These are phyloP conservation scores for Claviceps cyperi DNA, from an alignment of 2,329 filamentous ascomycete genomes.

Conservation along the genomic window DNA sequence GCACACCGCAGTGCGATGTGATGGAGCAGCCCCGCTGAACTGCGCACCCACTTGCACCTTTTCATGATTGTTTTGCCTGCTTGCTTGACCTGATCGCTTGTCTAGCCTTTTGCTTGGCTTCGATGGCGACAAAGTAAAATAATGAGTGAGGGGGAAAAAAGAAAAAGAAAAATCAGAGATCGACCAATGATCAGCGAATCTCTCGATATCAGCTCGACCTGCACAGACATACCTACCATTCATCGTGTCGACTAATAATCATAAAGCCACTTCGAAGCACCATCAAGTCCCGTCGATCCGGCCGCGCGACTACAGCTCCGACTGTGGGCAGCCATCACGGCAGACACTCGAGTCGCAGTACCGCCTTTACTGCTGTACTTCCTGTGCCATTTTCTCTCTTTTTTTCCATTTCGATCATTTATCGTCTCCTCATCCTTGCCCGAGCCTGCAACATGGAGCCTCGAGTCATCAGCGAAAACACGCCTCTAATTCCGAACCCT, in stretches of 20 bases:
- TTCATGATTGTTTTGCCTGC: no score
- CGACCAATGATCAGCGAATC: background rate
- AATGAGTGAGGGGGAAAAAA: background rate
- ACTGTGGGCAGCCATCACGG: background rate
- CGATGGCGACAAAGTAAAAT: no score
- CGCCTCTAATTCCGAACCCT: conserved; percentile 18
- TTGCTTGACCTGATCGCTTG: background rate
- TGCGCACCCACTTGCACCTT: no score
- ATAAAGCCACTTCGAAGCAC: background rate
- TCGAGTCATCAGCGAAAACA: conserved; percentile 17
- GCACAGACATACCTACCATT: background rate
- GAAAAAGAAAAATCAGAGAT: background rate
- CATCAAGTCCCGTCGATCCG: background rate
- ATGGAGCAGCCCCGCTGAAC: no score
- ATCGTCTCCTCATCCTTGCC: background rate
- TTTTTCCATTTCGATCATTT: background rate
- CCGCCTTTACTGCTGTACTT: background rate
- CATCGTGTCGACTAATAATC: background rate
- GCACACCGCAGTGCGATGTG: no score
- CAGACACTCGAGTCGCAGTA: background rate
- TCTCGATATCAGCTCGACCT: background rate
- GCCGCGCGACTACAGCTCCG: background rate
- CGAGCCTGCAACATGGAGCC: conserved; percentile 11
- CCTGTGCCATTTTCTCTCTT: background rate
- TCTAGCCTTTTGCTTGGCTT: background rate